These are phyloP conservation scores for Pachyrhizus erosus DNA, from an alignment of 306 rosid species.

Conservation along the genomic window DNA sequence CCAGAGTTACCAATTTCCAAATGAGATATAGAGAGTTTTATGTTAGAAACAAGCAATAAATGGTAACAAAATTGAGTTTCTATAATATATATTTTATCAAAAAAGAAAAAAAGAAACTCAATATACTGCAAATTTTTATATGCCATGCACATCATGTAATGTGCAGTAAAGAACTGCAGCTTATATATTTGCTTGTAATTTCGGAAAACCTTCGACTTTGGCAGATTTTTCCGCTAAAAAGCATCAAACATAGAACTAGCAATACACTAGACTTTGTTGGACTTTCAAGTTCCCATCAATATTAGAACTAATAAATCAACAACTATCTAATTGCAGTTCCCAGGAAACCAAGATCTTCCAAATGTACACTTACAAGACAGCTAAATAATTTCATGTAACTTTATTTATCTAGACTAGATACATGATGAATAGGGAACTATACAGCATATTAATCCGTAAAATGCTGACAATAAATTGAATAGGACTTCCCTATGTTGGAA, in stretches of 20 bases:
- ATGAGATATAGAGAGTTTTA: not conserved
- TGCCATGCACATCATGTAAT: not conserved
- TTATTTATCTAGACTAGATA: constrained; percentile 33
- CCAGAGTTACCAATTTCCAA: not conserved
- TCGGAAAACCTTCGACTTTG: not conserved
- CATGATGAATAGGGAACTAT: constrained; percentile 42
- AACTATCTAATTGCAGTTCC: not conserved
- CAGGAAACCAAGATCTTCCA: constrained; percentile 13
- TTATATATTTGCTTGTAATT: not conserved
- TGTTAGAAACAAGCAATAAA: not conserved
- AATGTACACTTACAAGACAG: constrained; percentile 13
- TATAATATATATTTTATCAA: not conserved
- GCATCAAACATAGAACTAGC: not conserved
- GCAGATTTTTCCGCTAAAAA: not conserved
- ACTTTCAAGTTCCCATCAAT: not conserved
- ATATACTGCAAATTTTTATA: not conserved
- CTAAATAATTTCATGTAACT: constrained; percentile 36
- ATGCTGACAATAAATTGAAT: constrained; percentile 49
- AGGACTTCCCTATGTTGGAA: constrained; percentile 37
- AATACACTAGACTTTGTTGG: not conserved
- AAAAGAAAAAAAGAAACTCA: not conserved
- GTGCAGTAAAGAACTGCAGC: not conserved
- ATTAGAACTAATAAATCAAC: not conserved
- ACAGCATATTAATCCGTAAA: constrained; percentile 34
- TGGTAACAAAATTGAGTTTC: not conserved